Evolutionary conservation across 2,329 filamentous ascomycete species (phyloP), one percentile per base, ranked within the genome.

Genomic region (Curvularia spicifera): DNA sequence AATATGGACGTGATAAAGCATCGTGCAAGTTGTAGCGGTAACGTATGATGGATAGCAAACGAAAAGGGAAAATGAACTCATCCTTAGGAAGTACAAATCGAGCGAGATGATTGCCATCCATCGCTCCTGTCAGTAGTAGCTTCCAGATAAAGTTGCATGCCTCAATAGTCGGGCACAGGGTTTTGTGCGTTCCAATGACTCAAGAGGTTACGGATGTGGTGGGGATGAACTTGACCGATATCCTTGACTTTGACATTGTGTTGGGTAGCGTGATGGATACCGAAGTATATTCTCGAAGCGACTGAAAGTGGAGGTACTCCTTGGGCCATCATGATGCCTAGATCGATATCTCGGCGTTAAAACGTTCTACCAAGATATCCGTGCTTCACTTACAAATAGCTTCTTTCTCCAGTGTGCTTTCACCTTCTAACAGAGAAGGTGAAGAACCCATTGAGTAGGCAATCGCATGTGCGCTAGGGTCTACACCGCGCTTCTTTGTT

Each of bases 191-290:
- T 51, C 59, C 60, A 68, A 42, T 68, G 60, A 3, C 39, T 44
- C 1, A 45, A 33, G 3, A 68, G 47, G 1, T 26, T 59, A 1
- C 31, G 28, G 54, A 77, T 62, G 3, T 71, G 72, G 1, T 46
- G 40, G 3, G 51, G 15, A 7, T 59, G 61, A 13, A 81, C 69
- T 8, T 59, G 53, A 0, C 80, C 79, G 5, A 81, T 62, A 0
- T 77, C 69, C 20, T 76, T 75, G 1, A 79, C 77, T 51, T 77
- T 80, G 37, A 79, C 66, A 51, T 81, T 80, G 53, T 79, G 75
- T 53, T 81, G 76, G 12, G 81, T 74, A 0, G 76, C 78, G 61
- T 79, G 76, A 0, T 76, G 61, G 13, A 80, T 79, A 4, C 70
- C 75, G 24, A 58, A 67, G 13, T 56, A 63, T 2, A 67, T 65